These are phyloP conservation scores for Corymbia maculata DNA, from an alignment of 345 rosid genomes.

Conservation along the genomic window DNA sequence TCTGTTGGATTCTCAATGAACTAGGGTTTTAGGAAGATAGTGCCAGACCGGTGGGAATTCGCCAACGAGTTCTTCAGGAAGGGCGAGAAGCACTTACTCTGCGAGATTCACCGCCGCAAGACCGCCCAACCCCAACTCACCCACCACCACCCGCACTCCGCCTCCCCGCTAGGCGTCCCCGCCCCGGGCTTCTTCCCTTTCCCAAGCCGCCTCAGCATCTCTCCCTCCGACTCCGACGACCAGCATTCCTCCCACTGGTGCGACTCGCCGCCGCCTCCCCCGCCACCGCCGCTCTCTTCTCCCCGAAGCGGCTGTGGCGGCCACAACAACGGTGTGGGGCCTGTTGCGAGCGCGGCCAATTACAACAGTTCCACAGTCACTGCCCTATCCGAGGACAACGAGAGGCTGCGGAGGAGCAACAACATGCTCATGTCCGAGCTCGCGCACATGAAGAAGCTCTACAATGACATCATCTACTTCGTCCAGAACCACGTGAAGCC, in stretches of 20 bases:
- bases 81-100: constrained; percentile 89
- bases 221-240: constrained; percentile 7
- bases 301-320: background rate
- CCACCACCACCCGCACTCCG: constrained; percentile 11
- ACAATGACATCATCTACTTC: constrained; percentile 45
- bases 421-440: constrained; percentile 36
- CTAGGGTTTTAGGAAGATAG: constrained; percentile 97
- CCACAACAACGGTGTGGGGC: constrained; percentile 2
- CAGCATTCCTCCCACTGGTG: background rate
- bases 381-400: constrained; percentile 37
- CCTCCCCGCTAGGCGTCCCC: background rate
- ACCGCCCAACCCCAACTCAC: constrained; percentile 23
- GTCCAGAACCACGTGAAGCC: constrained; percentile 42
- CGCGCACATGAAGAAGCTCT: constrained; percentile 71
- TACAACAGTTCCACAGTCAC: constrained; percentile 21
- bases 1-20: background rate
- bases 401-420: constrained; percentile 38
- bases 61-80: constrained; percentile 91
- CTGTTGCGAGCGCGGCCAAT: constrained; percentile 10
- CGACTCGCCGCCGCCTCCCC: constrained; percentile 19
- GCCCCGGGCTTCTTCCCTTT: background rate
- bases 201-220: constrained; percentile 10
- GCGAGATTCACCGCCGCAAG: constrained; percentile 95
- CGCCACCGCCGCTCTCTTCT: constrained; percentile 27
- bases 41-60: constrained; percentile 98